Base-by-base conservation (phyloP, 2,329 filamentous ascomycete genomes). In the Aspergillus fijiensis region DNA sequence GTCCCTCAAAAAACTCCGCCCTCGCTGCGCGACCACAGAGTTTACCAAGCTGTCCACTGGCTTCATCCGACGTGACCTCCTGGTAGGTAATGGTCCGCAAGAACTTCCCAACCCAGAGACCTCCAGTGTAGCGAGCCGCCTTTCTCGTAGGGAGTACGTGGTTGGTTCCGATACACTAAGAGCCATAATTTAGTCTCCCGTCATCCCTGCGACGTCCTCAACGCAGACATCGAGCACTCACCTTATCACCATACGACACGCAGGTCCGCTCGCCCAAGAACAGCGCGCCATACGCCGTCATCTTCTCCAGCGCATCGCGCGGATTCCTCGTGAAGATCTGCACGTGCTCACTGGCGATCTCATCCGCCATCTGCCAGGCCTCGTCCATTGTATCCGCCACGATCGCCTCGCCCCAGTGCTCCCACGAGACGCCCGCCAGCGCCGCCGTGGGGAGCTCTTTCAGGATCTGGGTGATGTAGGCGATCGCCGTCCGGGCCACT, bases 51-150 rank as follows among this genome's bases (percentile, higher is more conserved):
- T 81, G 70, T 0, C 79, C 82, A 66, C 80, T 83, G 12, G 77
- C 79, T 53, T 79, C 68, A 3, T 72, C 67, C 4, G 70, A 70
- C 1, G 67, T 71, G 0, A 84, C 81, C 60, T 84, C 81, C 64
- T 84, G 82, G 63, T 84, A 84, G 0, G 82, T 84, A n/a, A 77
- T 73, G 0, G 81, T 84, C 35, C 77, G 75, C 16, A 84, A 70
- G 62, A 76, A 84, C 66, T 84, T 84, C n/a, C 82, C 81, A 2
- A 84, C 82, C 82, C 82, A 84, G 3, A 84, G 72, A 1, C 82
- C 82, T 2, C 82, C 82, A 0, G 82, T 84, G 64, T 81, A 84
- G 2, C 79, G 69, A 0, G 79, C 77, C 0, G 81, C 81, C 21
- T 76, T 76, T 2, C 76, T 72, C 0, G 82, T 84, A 0, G 82